These are phyloP conservation scores for Citrus inodora DNA, from an alignment of 345 rosid genomes.

Conservation along the genomic window DNA sequence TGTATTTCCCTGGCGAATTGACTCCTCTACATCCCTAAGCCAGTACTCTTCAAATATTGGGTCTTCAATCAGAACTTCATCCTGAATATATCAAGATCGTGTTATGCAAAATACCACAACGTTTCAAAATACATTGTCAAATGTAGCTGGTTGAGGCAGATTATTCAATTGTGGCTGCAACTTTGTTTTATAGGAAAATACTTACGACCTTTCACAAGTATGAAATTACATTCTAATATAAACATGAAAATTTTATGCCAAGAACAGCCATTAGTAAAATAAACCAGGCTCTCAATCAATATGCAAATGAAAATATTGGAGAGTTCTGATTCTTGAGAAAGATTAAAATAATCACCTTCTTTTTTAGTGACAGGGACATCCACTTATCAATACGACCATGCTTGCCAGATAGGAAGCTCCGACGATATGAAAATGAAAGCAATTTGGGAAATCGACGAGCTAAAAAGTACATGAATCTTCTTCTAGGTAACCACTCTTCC, in stretches of 20 bases:
- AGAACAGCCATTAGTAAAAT: not conserved
- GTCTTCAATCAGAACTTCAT: conserved; percentile 50
- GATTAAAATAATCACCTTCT: conserved; percentile 43
- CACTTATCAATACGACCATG: conserved; percentile 66
- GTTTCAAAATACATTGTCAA: not conserved
- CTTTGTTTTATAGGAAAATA: not conserved
- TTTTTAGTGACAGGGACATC: conserved; percentile 69
- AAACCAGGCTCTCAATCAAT: not conserved
- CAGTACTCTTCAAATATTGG: conserved; percentile 65
- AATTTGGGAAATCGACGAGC: conserved; percentile 67
- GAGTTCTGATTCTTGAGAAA: not conserved
- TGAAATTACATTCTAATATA: not conserved
- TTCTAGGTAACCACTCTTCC: conserved; percentile 57
- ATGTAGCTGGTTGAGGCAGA: not conserved
- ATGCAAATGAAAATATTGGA: conserved; percentile 7
- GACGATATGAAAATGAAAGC: conserved; percentile 55
- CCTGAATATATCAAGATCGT: conserved; percentile 45
- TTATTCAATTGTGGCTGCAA: not conserved
- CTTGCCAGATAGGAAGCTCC: conserved; percentile 76
- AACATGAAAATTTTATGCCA: not conserved
- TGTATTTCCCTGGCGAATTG: conserved; percentile 72
- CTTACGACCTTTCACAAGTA: not conserved
- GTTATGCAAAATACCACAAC: not conserved
- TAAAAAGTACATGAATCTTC: conserved; percentile 60
- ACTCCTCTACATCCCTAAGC: conserved; percentile 92